Conservation (phyloP, 805 yeast genomes). For the Blastobotrys americana region DNA sequence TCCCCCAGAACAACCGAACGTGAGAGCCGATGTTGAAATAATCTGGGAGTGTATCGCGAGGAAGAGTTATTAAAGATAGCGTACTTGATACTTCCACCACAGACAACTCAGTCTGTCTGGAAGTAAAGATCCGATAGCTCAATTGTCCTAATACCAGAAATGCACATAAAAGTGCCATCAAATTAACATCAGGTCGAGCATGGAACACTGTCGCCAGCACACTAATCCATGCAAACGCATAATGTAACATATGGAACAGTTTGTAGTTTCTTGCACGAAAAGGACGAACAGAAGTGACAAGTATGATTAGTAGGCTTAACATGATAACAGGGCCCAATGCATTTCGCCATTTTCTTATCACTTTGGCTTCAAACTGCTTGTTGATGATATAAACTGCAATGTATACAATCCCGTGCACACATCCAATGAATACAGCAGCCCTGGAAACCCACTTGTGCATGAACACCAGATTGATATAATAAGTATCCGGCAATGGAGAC, state of each 20-base stretch:
- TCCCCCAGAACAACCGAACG: slow-evolving; percentile 27
- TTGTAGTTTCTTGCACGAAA: slow-evolving; percentile 56
- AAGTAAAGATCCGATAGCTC: slow-evolving; percentile 37
- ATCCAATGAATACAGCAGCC: slow-evolving; percentile 57
- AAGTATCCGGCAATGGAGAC: slow-evolving; percentile 70
- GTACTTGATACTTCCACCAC: slow-evolving; percentile 40
- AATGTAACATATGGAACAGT: slow-evolving; percentile 64
- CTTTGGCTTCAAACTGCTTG: slow-evolving; percentile 41
- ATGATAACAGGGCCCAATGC: slow-evolving; percentile 66
- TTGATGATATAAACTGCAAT: slow-evolving; percentile 44
- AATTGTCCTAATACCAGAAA: slow-evolving; percentile 53
- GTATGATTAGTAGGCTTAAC: slow-evolving; percentile 52
- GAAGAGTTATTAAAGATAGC: slow-evolving; percentile 43
- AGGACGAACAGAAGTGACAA: slow-evolving; percentile 57
- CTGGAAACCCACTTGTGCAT: slow-evolving; percentile 90
- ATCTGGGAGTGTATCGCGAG: slow-evolving; percentile 35
- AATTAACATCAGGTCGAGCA: slow-evolving; percentile 68
- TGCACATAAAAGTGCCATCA: slow-evolving; percentile 48
- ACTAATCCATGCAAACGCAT: slow-evolving; percentile 67
- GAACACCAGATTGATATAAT: slow-evolving; percentile 66
- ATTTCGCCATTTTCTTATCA: slow-evolving; percentile 48
- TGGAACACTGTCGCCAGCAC: slow-evolving; percentile 65
- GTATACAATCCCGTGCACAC: slow-evolving; percentile 51
- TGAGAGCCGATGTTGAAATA: slow-evolving; percentile 44
- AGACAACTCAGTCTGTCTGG: slow-evolving; percentile 14